Evolutionary conservation across 2,329 filamentous ascomycete genomes (phyloP), one percentile per base, ranked within the genome.

Genomic region (Phialemonium atrogriseum): DNA sequence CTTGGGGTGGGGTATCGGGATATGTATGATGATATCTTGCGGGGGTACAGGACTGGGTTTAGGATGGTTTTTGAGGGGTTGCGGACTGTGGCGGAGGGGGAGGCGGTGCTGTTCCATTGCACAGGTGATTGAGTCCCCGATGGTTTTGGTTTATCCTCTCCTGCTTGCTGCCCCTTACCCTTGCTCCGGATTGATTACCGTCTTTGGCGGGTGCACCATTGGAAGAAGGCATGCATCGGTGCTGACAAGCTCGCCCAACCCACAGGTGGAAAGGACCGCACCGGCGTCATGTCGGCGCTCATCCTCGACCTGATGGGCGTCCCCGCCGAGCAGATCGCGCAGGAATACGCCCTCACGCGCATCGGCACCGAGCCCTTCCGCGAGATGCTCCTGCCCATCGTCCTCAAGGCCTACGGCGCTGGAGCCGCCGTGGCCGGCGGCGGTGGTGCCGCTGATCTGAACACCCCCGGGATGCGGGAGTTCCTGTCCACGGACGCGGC

Each of bases 191-290:
- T n/a, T n/a, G n/a, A n/a, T n/a, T n/a, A n/a, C n/a, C n/a, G n/a
- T n/a, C n/a, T n/a, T n/a, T n/a, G n/a, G n/a, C n/a, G n/a, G n/a
- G n/a, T n/a, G n/a, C n/a, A n/a, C n/a, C n/a, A n/a, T n/a, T n/a
- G n/a, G n/a, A n/a, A n/a, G n/a, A n/a, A n/a, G n/a, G n/a, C n/a
- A n/a, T n/a, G n/a, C n/a, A n/a, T n/a, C n/a, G n/a, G n/a, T n/a
- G n/a, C n/a, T n/a, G n/a, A n/a, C n/a, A n/a, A 23, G 21, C 21
- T 23, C 21, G 21, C 24, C 24, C n/a, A n/a, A n/a, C n/a, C n/a
- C n/a, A n/a, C n/a, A 25, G 24, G 11, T 17, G 25, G 25, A 6
- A 27, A 27, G 13, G 25, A 27, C 12, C 25, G 25, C 10, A 27
- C 25, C 7, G 25, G 25, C 7, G 14, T 27, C 7, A 13, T 27